A percentile compares a stretch with the other conserved stretches of the same genome.
Evolutionary conservation across 495 filamentous ascomycete species (phyloP).

Genomic region (Penicillium manginii): DNA sequence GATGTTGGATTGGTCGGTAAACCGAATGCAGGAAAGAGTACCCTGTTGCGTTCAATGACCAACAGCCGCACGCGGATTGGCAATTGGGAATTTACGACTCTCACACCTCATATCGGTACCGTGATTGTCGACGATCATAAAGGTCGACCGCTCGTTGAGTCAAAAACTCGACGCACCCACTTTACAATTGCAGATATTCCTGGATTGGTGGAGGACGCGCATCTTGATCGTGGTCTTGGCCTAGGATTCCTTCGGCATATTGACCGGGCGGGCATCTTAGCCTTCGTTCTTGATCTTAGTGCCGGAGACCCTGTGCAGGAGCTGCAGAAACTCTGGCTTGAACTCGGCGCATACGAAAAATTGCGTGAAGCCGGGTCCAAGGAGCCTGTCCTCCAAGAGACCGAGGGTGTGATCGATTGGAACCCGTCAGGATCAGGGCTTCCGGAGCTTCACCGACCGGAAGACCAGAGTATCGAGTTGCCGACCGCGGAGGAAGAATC

Average conservation of each 20-base stretch:
- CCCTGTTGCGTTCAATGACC: slow-evolving; percentile 82
- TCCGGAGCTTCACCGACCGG: slow-evolving; percentile 25
- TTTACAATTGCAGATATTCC: slow-evolving; percentile 98
- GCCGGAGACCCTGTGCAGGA: slow-evolving; percentile 76
- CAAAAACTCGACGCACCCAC: slow-evolving; percentile 58
- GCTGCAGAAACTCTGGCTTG: slow-evolving; percentile 81
- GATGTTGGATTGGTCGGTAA: slow-evolving; percentile 94
- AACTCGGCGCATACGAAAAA: slow-evolving; percentile 84
- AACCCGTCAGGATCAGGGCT: slow-evolving; percentile 26
- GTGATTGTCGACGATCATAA: slow-evolving; percentile 84
- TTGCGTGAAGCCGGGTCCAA: slow-evolving; percentile 63
- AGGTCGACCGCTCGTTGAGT: slow-evolving; percentile 62
- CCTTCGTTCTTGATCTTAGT: slow-evolving; percentile 89
- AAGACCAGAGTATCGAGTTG: slow-evolving; percentile 9
- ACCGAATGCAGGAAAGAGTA: slow-evolving; percentile 96
- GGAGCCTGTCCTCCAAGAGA: slow-evolving; percentile 47
- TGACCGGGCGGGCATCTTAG: slow-evolving; percentile 87
- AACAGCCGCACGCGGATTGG: slow-evolving; percentile 87
- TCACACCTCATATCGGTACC: slow-evolving; percentile 92
- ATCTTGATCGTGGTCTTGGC: slow-evolving; percentile 89
- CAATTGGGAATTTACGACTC: slow-evolving; percentile 95
- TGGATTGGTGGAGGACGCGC: slow-evolving; percentile 85
- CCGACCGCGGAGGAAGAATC: slow-evolving; percentile 27
- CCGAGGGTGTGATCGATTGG: slow-evolving; percentile 38
- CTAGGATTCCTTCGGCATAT: slow-evolving; percentile 92